phyloP scores from a whole-genome alignment of 768 basidiomycete genomes.

The Amanita muscaria region DNA sequence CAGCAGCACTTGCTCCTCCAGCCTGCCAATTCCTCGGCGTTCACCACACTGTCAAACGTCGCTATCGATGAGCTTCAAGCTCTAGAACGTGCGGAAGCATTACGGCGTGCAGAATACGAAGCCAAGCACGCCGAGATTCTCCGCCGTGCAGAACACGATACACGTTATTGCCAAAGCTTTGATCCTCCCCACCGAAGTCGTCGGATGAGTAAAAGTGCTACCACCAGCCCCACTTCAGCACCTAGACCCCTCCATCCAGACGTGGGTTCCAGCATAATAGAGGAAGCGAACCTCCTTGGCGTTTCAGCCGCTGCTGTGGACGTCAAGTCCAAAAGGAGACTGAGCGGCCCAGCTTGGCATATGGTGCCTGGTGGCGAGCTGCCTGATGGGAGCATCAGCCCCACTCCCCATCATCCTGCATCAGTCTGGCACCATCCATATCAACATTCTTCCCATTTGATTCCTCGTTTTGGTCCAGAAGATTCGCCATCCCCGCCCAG shows the following conservation, averaged over 20 bases:
- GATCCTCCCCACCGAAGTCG: constrained; percentile 14
- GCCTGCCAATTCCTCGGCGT: constrained; percentile 33
- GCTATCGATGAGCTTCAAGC: constrained; percentile 88
- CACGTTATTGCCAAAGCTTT: constrained; percentile 33
- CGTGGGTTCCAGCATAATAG: constrained; percentile 11
- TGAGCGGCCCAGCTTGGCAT: constrained; percentile 51
- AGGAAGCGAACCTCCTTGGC: constrained; percentile 35
- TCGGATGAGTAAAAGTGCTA: constrained; percentile 53
- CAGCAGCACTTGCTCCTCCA: too few species aligned
- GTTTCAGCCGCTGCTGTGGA: constrained; percentile 28
- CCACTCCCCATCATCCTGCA: constrained; percentile 19
- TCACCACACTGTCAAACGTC: constrained; percentile 61
- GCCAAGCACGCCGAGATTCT: constrained; percentile 60
- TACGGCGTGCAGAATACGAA: constrained; percentile 82
- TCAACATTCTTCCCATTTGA: constrained; percentile 29
- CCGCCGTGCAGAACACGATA: constrained; percentile 66
- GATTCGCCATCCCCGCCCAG: constrained; percentile 65
- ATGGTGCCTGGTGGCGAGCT: constrained; percentile 17
- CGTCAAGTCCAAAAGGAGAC: constrained; percentile 28
- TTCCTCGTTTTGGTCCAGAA: constrained; percentile 28
- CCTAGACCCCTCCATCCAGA: constrained; percentile 21
- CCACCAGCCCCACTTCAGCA: constrained; percentile 47
- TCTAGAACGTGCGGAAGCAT: constrained; percentile 79
- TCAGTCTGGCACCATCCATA: constrained; percentile 34
- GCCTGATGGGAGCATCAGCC: constrained; percentile 22